Conservation (phyloP, 495 filamentous ascomycete genomes). For the Astrocystis sublimbata region DNA sequence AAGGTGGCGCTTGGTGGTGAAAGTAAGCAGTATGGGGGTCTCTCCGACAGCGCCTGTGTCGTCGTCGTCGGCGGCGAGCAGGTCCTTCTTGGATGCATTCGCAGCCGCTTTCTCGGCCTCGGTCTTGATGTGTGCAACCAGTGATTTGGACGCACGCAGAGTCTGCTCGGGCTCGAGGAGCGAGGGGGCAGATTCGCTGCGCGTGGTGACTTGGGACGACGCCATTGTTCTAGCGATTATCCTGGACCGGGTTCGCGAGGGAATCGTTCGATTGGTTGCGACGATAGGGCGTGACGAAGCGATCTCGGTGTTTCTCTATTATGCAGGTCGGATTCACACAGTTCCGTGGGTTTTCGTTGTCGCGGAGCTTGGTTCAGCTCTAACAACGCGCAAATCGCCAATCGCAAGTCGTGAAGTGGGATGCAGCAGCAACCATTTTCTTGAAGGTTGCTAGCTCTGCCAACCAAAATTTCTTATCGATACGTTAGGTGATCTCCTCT, state of each 20-base stretch:
- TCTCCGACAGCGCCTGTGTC: constrained; percentile 60
- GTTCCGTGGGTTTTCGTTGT: background rate
- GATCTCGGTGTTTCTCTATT: background rate
- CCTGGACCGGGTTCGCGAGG: background rate
- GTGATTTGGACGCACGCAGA: constrained; percentile 75
- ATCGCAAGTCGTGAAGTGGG: constrained; percentile 9
- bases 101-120: constrained; percentile 59
- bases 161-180: constrained; percentile 57
- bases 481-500: constrained; percentile 14
- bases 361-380: background rate
- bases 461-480: constrained; percentile 24
- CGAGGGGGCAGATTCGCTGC: constrained; percentile 37
- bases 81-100: constrained; percentile 62
- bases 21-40: constrained; percentile 72
- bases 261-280: background rate
- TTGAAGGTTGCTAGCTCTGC: constrained; percentile 12
- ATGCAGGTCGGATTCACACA: background rate
- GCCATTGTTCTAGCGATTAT: constrained; percentile 22
- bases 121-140: constrained; percentile 76
- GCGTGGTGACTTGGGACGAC: constrained; percentile 30
- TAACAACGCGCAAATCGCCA: background rate
- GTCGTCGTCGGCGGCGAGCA: constrained; percentile 66
- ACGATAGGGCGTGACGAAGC: background rate
- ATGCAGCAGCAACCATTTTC: constrained; percentile 5
- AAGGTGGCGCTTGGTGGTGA: constrained; percentile 90